These are phyloP conservation scores for Pseudonectria buxi DNA, from an alignment of 2,329 filamentous ascomycete species.

Conservation along the genomic window DNA sequence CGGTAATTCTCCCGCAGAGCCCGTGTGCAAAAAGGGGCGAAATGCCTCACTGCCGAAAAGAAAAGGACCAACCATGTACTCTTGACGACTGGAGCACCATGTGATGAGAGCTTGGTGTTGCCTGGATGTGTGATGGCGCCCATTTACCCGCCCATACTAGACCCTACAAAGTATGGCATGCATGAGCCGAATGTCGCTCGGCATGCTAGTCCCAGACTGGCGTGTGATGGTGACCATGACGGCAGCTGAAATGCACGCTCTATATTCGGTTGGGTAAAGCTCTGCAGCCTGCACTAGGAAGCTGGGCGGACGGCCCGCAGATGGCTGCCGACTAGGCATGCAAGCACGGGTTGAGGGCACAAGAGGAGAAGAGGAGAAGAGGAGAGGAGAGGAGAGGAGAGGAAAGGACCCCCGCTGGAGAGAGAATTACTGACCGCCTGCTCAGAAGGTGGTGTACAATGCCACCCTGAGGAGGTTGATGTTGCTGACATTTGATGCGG, in stretches of 20 bases:
- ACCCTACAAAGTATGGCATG: constrained; percentile 15
- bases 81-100: background rate
- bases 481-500: no score
- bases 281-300: constrained; percentile 21
- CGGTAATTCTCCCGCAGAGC: no score
- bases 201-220: constrained; percentile 13
- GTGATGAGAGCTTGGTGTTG: constrained; percentile 4
- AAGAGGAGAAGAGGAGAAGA: background rate
- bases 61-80: no score
- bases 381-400: background rate
- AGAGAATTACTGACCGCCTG: no score
- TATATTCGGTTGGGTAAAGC: constrained; percentile 11
- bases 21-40: background rate
- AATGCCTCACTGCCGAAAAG: constrained; percentile 1
- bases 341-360: no score
- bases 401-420: no score
- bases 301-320: constrained; percentile 1
- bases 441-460: no score
- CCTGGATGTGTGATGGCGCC: constrained; percentile 16
- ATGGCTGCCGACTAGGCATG: no score
- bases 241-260: constrained; percentile 1
- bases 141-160: constrained; percentile 26
- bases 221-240: constrained; percentile 4
- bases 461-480: no score
- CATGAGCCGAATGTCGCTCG: constrained; percentile 17